Evolutionary conservation across 164 flowering plant species (phyloP), one percentile per base, ranked within the genome.

Genomic region (Magnolia changhungtana): DNA sequence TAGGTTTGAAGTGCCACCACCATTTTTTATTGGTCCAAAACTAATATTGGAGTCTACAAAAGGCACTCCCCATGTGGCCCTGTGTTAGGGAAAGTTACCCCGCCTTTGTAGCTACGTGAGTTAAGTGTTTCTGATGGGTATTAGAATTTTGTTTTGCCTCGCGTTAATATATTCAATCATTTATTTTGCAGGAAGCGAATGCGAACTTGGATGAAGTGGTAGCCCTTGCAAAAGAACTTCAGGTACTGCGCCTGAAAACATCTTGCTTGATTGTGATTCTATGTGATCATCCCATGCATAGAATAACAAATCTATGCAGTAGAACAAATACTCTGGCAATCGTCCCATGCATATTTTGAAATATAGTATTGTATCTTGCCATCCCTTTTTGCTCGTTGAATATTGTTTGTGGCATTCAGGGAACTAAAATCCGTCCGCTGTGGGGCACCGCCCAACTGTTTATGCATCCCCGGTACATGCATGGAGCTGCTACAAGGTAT

Each of bases 401-500:
- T 0, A 5, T 45, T 18, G 16, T 18, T 37, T 68, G 14, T 45
- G n/a, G 20, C 21, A 2, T 37, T n/a, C 65, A 95, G 98, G 98
- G 95, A 18, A 82, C 79, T 68, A 88, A 89, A 77, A 88, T 94
- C 74, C 90, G 76, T 63, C 96, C 91, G 74, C 79, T 94, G 81
- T 94, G 99, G 99, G 99, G 98, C 23, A 96, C 98, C 75, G 93
- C 99, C 79, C 99, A 96, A 81, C 77, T 96, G 80, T 96, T 96
- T 81, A 1, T 83, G 81, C 99, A 96, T 86, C 99, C 99, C 61
- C 95, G 98, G 55, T 96, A 87, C 87, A 96, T 94, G 99, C 99
- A 94, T 81, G 99, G 99, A 74, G 99, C 83, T 76, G 98, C 99
- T 31, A 94, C 99, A 55, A 96, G 99, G 99, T 95, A 86, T 67